Conservation (phyloP, 2,329 filamentous ascomycete species). For the Arachnomyces sp. region DNA sequence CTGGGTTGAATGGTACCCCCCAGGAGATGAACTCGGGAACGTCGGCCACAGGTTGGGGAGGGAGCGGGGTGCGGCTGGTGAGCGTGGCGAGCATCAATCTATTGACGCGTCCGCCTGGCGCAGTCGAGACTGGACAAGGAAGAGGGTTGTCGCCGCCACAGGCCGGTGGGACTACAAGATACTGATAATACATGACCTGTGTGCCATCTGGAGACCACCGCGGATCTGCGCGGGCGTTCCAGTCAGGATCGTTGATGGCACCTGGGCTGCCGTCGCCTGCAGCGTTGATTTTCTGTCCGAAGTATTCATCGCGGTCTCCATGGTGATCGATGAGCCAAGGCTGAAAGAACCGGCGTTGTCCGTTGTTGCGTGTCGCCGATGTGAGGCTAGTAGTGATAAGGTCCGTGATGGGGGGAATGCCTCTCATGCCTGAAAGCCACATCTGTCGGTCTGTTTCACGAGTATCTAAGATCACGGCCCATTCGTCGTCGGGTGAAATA, state of each 20-base stretch:
- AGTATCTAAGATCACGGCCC: slow-evolving; percentile 38
- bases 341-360: slow-evolving; percentile 38
- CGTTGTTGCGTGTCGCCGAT: slow-evolving; percentile 41
- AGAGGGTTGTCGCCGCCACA: slow-evolving; percentile 40
- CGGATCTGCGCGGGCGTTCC: slow-evolving; percentile 43
- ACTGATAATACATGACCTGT: slow-evolving; percentile 37
- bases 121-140: slow-evolving; percentile 33
- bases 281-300: slow-evolving; percentile 37
- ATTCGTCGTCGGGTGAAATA: slow-evolving; percentile 37
- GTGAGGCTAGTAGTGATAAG: slow-evolving; percentile 24
- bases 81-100: slow-evolving; percentile 38
- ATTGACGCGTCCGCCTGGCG: slow-evolving; percentile 29
- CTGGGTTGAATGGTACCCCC: not conserved
- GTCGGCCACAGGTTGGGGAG: slow-evolving; percentile 14
- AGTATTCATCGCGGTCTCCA: slow-evolving; percentile 40
- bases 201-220: slow-evolving; percentile 36
- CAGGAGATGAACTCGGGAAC: slow-evolving; percentile 11
- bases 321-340: slow-evolving; percentile 37
- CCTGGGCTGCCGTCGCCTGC: slow-evolving; percentile 27
- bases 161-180: slow-evolving; percentile 28
- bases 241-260: slow-evolving; percentile 38
- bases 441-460: slow-evolving; percentile 35
- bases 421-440: slow-evolving; percentile 34
- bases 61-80: slow-evolving; percentile 23
- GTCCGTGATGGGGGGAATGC: slow-evolving; percentile 37